Base-by-base conservation (phyloP, 2,329 filamentous ascomycete genomes). In the Dactylella cylindrospora region DNA sequence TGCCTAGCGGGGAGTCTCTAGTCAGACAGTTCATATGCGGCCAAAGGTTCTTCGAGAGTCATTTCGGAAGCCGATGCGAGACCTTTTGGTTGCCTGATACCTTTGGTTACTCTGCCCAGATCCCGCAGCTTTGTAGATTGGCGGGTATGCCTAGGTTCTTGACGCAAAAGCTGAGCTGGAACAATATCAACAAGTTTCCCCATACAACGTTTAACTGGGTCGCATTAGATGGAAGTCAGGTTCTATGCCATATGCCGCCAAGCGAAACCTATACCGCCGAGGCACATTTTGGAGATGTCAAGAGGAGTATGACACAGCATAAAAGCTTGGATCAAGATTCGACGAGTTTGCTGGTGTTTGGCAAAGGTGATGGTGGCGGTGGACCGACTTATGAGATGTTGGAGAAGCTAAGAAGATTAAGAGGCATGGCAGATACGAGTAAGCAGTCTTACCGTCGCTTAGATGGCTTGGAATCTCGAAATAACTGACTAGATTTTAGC, bases 131-230 rank as follows among this genome's bases (percentile, higher is more conserved):
- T 33, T 97, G 90, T 71, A 86, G 91, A 2, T 77, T 96, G 22
- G 87, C 93, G n/a, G 91, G 90, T 15, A 97, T 98, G 93, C 87
- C 82, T 55, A 83, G 91, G 26, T 98, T 98, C 77, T 86, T 98
- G 70, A 98, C 93, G 0, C 93, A 98, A 74, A 98, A 98, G 76
- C 78, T 98, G 60, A 97, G 91, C 77, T 98, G 93, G 93, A 97
- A 97, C 77, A 97, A 97, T 72, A 97, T 97, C 79, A 97, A 97
- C 76, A 95, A 87, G 19, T 98, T 97, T 75, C 93, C 93, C 0
- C 93, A 97, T 71, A 97, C 93, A 4, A 97, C 93, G 0, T 98
- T 98, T 79, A 95, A 95, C 74, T 98, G 93, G 93, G 90, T 98
- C 25, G 83, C 90, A 9, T 81, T 96, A 10, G 93, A 98, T 72